Conservation (phyloP, 2,329 filamentous ascomycete genomes). For the Beauveria scarabaeidicola region DNA sequence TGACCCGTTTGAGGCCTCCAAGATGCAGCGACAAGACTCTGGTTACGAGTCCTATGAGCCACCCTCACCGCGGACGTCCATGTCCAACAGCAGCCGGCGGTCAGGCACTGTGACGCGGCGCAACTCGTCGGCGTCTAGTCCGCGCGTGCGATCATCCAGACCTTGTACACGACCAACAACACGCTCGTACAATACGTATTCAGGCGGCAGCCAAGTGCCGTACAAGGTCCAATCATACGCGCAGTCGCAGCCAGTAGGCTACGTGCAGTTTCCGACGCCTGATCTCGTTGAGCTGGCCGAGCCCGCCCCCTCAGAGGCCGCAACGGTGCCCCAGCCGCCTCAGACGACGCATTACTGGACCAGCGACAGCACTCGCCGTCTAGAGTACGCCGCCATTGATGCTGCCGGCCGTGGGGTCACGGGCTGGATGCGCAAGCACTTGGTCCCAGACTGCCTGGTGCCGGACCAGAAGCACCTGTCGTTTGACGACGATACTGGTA, state of each 20-base stretch:
- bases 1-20: conserved; percentile 18
- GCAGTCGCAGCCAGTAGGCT: conserved; percentile 27
- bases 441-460: conserved; percentile 54
- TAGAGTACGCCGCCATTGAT: conserved; percentile 60
- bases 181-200: conserved; percentile 25
- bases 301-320: conserved; percentile 14
- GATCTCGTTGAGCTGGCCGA: conserved; percentile 27
- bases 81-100: conserved; percentile 21
- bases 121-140: conserved; percentile 14
- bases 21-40: conserved; percentile 49
- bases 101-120: conserved; percentile 13
- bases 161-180: conserved; percentile 33
- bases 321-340: conserved; percentile 35
- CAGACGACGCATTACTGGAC: conserved; percentile 61
- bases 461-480: conserved; percentile 41
- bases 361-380: conserved; percentile 50
- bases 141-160: conserved; percentile 27
- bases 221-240: conserved; percentile 26
- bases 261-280: conserved; percentile 42
- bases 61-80: conserved; percentile 28
- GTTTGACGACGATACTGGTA: conserved; percentile 55
- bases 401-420: conserved; percentile 51
- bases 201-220: conserved; percentile 21
- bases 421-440: conserved; percentile 49
- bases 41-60: conserved; percentile 45